Base-by-base conservation (phyloP, 2,329 filamentous ascomycete genomes). In the Helotiales sp. region DNA sequence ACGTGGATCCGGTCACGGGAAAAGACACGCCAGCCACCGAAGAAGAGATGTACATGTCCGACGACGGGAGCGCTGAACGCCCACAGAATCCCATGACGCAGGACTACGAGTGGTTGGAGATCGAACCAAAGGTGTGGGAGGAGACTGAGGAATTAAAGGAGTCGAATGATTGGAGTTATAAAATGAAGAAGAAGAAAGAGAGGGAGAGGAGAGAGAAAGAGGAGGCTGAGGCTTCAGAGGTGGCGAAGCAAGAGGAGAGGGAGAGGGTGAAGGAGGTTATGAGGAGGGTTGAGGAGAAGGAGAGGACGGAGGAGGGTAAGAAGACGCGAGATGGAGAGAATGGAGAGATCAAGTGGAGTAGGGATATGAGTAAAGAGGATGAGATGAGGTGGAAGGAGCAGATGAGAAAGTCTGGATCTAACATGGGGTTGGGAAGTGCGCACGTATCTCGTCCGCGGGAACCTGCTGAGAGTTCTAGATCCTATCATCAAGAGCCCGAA, bases 1-100 rank as follows among this genome's bases (percentile, higher is more conserved):
- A 85, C 74, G 79, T 89, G 30, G 82, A 91, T 76, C 82, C 81
- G 61, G 58, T 75, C 4, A 86, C 82, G 1, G 82, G 85, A 58
- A 75, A 80, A 69, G 84, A 88, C 74, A 73, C 86, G 5, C 80
- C 83, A 0, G 84, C 86, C 1, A 80, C 78, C 10, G 76, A 81
- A 59, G 81, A 84, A 58, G 82, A 87, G 74, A 80, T 84, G 71
- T 84, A 85, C 73, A 81, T 87, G 73, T 80, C 78, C 11, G 83
- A 87, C 72, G 80, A 82, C 54, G 83, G 84, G 20, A 22, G 20
- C 1, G 13, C 13, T 1, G 71, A 70, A 17, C 54, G 54, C 15
- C 47, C 47, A 7, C 26, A 63, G 11, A 20, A 54, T 32, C 49
- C 49, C 10, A 15, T 54, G 13, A 8, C 10, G 34, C 30, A 43